These are phyloP conservation scores for Spirogloea muscicola DNA, from an alignment of 139 green algal species.

Conservation along the genomic window DNA sequence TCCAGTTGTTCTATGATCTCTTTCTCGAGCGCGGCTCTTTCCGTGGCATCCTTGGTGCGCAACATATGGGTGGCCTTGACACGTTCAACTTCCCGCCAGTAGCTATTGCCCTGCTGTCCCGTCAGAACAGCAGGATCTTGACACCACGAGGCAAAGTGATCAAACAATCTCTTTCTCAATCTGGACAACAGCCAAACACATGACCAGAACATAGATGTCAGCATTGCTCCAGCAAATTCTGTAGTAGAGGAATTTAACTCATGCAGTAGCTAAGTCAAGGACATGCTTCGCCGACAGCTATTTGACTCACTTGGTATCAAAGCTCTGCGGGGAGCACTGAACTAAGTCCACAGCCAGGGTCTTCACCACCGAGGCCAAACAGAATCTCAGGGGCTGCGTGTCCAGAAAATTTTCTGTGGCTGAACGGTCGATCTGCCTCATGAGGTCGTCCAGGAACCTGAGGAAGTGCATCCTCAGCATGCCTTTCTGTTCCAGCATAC, in stretches of 20 bases:
- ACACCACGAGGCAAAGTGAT: constrained; percentile 43
- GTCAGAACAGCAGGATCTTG: constrained; percentile 7
- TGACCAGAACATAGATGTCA: too few species aligned
- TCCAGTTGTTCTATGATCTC: constrained; percentile 31
- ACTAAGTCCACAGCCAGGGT: constrained; percentile 11
- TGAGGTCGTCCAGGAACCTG: constrained; percentile 61
- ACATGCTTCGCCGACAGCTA: too few species aligned
- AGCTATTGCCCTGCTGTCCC: not conserved
- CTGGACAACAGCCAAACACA: not conserved
- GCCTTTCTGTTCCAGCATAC: constrained; percentile 19
- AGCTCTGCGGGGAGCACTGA: constrained; percentile 2
- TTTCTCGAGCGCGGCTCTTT: constrained; percentile 29
- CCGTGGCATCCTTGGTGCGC: constrained; percentile 13
- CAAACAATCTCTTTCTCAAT: constrained; percentile 36
- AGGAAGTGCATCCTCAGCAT: constrained; percentile 55
- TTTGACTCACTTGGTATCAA: constrained; percentile 17
- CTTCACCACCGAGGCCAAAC: constrained; percentile 13
- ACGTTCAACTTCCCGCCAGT: constrained; percentile 29
- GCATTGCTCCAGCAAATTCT: too few species aligned
- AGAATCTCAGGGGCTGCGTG: constrained; percentile 28
- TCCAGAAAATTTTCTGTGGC: constrained; percentile 26
- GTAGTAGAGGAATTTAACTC: too few species aligned
- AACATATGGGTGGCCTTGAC: not conserved
- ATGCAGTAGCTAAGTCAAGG: too few species aligned
- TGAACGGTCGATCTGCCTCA: constrained; percentile 16